Percentiles rank a stretch among this genome's conserved stretches.
Evolutionary conservation across 192 early-diverging fungal genomes (phyloP).

Genomic region (Entomortierella parvispora): DNA sequence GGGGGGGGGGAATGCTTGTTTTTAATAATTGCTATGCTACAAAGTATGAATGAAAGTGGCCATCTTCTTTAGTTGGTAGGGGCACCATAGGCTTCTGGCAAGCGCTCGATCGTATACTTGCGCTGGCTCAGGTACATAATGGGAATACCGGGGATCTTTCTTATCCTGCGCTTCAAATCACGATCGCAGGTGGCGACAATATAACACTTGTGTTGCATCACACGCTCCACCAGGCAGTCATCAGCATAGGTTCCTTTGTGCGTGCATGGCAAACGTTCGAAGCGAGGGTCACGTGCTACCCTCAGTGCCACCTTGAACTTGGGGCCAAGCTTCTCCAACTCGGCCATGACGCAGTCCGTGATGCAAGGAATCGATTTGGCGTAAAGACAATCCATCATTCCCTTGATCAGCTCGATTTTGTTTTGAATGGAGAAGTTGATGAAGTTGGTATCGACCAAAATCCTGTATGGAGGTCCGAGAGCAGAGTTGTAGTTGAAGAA

Average conservation of each 20-base stretch:
- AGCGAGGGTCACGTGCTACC: slow-evolving; percentile 96
- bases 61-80: slow-evolving; percentile 33
- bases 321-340: slow-evolving; percentile 96
- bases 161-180: slow-evolving; percentile 94
- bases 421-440: slow-evolving; percentile 99
- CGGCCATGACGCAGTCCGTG: slow-evolving; percentile 98
- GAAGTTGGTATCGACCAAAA: slow-evolving; percentile 98
- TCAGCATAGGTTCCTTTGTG: slow-evolving; percentile 99
- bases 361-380: slow-evolving; percentile 98
- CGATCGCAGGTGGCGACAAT: slow-evolving; percentile 99
- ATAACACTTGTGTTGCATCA: slow-evolving; percentile 95
- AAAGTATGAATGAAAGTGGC: no score
- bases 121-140: slow-evolving; percentile 95
- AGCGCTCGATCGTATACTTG: slow-evolving; percentile 93
- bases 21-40: no score
- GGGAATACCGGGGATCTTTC: slow-evolving; percentile 96
- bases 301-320: slow-evolving; percentile 96
- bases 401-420: slow-evolving; percentile 94
- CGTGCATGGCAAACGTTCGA: slow-evolving; percentile 94
- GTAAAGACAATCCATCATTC: slow-evolving; percentile 99
- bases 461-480: slow-evolving; percentile 95
- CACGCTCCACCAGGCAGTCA: slow-evolving; percentile 95
- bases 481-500: slow-evolving; percentile 98
- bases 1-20: no score
- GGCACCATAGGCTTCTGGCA: slow-evolving; percentile 79